Conservation (phyloP, 345 rosid genomes). For the Eucalyptus caleyi region DNA sequence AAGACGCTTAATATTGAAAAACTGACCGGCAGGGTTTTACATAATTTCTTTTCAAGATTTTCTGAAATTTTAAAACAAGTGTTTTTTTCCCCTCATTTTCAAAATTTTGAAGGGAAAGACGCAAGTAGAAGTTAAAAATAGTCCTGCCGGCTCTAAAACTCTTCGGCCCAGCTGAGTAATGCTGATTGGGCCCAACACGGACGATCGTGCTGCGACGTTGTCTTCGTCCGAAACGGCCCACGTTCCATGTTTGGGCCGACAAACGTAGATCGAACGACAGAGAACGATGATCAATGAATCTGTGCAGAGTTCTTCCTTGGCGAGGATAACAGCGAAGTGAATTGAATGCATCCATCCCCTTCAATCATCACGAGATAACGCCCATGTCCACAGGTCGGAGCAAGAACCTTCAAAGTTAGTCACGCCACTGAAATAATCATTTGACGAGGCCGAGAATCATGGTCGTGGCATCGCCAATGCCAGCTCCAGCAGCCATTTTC, state of each 20-base stretch:
- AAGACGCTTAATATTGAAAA: neutral
- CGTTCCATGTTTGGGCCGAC: neutral
- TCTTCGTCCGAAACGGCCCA: neutral
- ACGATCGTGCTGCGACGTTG: neutral
- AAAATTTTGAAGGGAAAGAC: neutral
- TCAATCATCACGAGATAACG: neutral
- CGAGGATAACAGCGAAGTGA: neutral
- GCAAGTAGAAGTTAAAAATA: neutral
- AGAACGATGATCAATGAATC: neutral
- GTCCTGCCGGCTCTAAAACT: neutral
- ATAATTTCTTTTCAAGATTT: neutral
- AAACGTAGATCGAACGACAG: neutral
- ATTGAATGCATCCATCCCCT: neutral
- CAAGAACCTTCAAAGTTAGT: neutral
- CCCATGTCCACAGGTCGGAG: neutral
- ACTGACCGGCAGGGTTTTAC: neutral
- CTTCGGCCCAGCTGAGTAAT: neutral
- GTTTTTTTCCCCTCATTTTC: neutral
- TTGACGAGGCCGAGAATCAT: neutral
- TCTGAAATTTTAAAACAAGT: neutral
- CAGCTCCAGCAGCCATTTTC: neutral
- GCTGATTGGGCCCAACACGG: neutral
- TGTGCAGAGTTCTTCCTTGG: neutral
- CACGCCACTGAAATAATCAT: neutral
- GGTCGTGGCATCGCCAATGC: neutral